These are phyloP conservation scores for Plasmodiophora brassicae DNA, from an alignment of 208 protist species.

Conservation along the genomic window DNA sequence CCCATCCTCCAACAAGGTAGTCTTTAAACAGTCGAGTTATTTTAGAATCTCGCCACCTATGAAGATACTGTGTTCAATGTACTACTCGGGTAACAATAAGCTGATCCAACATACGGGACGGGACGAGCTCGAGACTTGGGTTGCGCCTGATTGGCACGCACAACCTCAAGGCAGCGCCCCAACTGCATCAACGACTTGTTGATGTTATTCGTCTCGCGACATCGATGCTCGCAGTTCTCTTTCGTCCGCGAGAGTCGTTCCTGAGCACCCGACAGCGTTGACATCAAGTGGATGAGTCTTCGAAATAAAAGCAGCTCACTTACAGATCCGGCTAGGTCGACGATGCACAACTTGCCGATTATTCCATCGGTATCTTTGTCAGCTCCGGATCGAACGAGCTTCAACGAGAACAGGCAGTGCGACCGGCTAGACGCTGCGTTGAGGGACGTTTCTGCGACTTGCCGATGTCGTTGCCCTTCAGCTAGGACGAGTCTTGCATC, in stretches of 20 bases:
- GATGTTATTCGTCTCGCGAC: conserved; percentile 8
- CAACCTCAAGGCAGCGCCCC: neutral
- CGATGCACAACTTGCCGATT: neutral
- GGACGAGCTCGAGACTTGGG: neutral
- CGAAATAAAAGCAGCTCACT: neutral
- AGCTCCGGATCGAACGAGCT: neutral
- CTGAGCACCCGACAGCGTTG: too few relatives aligned
- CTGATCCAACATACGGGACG: neutral
- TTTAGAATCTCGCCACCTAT: neutral
- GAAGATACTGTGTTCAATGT: neutral
- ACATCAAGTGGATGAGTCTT: too few relatives aligned
- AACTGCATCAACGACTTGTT: conserved; percentile 23
- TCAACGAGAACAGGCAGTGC: neutral
- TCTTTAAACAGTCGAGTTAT: conserved; percentile 5
- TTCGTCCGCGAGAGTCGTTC: neutral
- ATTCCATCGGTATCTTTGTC: neutral
- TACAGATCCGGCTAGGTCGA: conserved; percentile 18
- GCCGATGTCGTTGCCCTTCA: neutral
- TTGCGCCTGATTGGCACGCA: neutral
- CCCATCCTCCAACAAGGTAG: conserved; percentile 2
- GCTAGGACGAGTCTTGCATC: neutral
- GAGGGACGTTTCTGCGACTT: neutral
- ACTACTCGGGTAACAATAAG: too few relatives aligned
- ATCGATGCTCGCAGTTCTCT: neutral
- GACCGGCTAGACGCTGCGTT: neutral